Evolutionary conservation across 2,329 filamentous ascomycete genomes (phyloP).

Genomic region (Aspergillus fructus): DNA sequence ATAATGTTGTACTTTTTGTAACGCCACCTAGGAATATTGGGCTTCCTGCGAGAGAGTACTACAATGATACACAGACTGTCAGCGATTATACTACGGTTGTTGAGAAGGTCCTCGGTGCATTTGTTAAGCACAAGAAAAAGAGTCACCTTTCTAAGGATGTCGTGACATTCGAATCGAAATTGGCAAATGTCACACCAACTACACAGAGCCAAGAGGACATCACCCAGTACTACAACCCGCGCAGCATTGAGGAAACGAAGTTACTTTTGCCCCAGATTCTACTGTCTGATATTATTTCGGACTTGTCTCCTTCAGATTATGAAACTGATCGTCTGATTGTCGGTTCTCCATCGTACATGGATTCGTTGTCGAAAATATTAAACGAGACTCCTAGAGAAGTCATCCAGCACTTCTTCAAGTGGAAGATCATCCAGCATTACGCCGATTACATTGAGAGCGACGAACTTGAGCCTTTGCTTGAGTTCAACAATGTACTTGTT

Average conservation of each 20-base stretch:
- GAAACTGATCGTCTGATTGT: slow-evolving; percentile 57
- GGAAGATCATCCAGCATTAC: slow-evolving; percentile 61
- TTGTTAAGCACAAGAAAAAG: slow-evolving; percentile 33
- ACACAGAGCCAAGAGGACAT: slow-evolving; percentile 61
- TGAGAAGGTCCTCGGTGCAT: slow-evolving; percentile 40
- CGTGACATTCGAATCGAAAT: slow-evolving; percentile 60
- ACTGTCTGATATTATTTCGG: slow-evolving; percentile 53
- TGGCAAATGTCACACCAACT: slow-evolving; percentile 60
- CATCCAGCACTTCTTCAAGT: slow-evolving; percentile 62
- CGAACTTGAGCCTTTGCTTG: slow-evolving; percentile 58
- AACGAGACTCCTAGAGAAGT: slow-evolving; percentile 54
- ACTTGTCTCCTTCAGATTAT: slow-evolving; percentile 53
- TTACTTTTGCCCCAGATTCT: slow-evolving; percentile 58
- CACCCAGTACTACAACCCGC: slow-evolving; percentile 67
- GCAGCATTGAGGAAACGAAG: slow-evolving; percentile 56
- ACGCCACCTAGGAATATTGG: slow-evolving; percentile 51
- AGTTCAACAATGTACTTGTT: slow-evolving; percentile 60
- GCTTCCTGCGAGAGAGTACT: slow-evolving; percentile 63
- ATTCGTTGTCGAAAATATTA: slow-evolving; percentile 58
- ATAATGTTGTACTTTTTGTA: slow-evolving; percentile 51
- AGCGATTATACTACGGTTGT: slow-evolving; percentile 51
- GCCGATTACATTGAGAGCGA: slow-evolving; percentile 57
- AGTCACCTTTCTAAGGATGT: slow-evolving; percentile 40
- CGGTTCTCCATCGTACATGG: slow-evolving; percentile 60
- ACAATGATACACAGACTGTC: slow-evolving; percentile 55